Base-by-base conservation (phyloP, 768 basidiomycete species). In the Termitomyces sp. region DNA sequence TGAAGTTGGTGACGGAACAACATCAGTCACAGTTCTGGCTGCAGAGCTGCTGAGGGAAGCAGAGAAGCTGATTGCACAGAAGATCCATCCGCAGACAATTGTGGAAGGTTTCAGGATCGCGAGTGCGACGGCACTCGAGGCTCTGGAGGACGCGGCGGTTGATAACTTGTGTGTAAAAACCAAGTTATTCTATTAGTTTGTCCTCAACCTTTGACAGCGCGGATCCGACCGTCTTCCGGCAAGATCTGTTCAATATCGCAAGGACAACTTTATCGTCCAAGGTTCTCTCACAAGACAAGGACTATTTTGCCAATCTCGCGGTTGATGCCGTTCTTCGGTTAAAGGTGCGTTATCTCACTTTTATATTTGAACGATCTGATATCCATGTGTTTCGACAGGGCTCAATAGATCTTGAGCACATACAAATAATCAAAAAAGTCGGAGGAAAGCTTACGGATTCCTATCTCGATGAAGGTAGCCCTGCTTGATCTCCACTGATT, bases 351-450 rank as follows among this genome's bases (percentile, higher is more conserved):
- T 36, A 3, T 12, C 55, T 22, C 20, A n/a, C 47, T 1, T n/a
- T n/a, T 22, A 4, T 15, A 18, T 50, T 16, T 1, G 4, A 39
- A 33, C 7, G 1, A 4, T 30, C 2, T 18, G 24, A 12, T 55
- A n/a, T 24, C 39, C 62, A 50, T 65, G 39, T n/a, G 16, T 41
- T 2, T n/a, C 39, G 8, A 7, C 66, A 94, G 90, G 97, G 97
- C 39, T 97, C 95, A 39, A 95, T 92, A 53, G 90, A 98, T 75
- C 80, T 99, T 36, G 96, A 99, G 65, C 95, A 98, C 72, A 98
- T 99, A 64, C 96, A 99, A 74, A 89, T 98, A 72, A 99, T 98
- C 79, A 99, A 99, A 83, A 98, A 98, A 75, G 93, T 92, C n/a
- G 96, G 96, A 58, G 96, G 96, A 53, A 99, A 98, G 78, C 81